Base-by-base conservation (phyloP, 768 basidiomycete genomes). In the Lentinula lateritia region DNA sequence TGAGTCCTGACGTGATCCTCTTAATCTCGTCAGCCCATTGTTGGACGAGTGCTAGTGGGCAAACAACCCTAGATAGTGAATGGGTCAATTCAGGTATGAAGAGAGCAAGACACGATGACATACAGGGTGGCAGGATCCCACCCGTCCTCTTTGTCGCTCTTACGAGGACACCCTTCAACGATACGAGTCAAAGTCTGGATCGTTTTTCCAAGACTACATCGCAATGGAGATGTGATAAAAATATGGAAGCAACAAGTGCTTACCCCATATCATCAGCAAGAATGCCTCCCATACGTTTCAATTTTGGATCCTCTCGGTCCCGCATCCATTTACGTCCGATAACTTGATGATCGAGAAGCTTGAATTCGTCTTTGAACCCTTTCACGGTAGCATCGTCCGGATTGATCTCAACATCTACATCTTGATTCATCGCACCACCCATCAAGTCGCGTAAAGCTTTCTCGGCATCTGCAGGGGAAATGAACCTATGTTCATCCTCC, bases 221-320 rank as follows among this genome's bases (percentile, higher is more conserved):
- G 18, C 28, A 18, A 45, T 4, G 13, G 28, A 5, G 13, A 10
- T 45, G 6, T 45, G 42, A 6, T 5, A 45, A 0, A 46, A 13
- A 20, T 35, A 52, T 58, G 10, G 62, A n/a, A 41, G 13, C 18
- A 34, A 56, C 23, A 7, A 41, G 50, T 20, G 66, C 79, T 53
- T 66, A 89, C 90, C 90, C 91, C 89, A 92, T 92, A 68, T 92
- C 92, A 70, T 98, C 95, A 5, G 94, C 94, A 13, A 97, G 75
- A 65, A 98, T 94, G 0, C 96, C 96, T 1, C 96, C 95, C 6
- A 68, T 76, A 66, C 88, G 85, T 73, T 92, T 92, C 36, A 84
- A 87, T 7, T 80, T 72, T 1, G 71, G 54, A 64, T 81, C 75
- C 73, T 98, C 96, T 18, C 95, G 82, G 6, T 87, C 84, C 23